Evolutionary conservation across 345 rosid genomes (phyloP).

Genomic region (Aegle marmelos): DNA sequence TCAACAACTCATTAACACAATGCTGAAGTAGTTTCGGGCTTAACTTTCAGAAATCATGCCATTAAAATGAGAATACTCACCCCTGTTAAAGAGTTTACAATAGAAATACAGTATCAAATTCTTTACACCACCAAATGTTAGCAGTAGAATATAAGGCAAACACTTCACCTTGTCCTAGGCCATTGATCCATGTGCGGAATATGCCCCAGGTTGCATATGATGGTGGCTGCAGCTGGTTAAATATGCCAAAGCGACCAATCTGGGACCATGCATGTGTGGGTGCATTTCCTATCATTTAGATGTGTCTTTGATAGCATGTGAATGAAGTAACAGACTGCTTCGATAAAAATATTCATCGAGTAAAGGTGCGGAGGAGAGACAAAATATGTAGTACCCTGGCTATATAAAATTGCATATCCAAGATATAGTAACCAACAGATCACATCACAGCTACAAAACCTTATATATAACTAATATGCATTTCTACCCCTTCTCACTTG

Average conservation of each 20-base stretch:
- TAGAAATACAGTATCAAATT: not conserved
- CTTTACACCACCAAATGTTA: not conserved
- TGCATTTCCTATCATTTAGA: not conserved
- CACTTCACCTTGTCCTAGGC: not conserved
- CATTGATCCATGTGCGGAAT: not conserved
- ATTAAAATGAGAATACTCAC: not conserved
- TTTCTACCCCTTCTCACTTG: not conserved
- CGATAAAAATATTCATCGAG: not conserved
- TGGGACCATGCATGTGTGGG: conserved; percentile 14
- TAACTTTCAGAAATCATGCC: too few relatives aligned
- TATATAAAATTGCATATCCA: not conserved
- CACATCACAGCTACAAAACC: not conserved
- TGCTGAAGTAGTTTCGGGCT: too few relatives aligned
- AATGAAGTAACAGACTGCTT: not conserved
- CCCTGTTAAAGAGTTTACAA: not conserved
- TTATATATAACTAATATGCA: not conserved
- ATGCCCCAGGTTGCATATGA: not conserved
- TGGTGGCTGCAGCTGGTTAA: not conserved
- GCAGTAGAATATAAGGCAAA: not conserved
- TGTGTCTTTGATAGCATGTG: not conserved
- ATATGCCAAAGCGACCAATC: not conserved
- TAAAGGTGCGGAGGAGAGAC: not conserved
- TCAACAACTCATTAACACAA: too few relatives aligned
- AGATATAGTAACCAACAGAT: not conserved
- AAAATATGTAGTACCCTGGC: not conserved